These are phyloP conservation scores for Chaetomium fimeti DNA, from an alignment of 495 filamentous ascomycete species.

Conservation along the genomic window DNA sequence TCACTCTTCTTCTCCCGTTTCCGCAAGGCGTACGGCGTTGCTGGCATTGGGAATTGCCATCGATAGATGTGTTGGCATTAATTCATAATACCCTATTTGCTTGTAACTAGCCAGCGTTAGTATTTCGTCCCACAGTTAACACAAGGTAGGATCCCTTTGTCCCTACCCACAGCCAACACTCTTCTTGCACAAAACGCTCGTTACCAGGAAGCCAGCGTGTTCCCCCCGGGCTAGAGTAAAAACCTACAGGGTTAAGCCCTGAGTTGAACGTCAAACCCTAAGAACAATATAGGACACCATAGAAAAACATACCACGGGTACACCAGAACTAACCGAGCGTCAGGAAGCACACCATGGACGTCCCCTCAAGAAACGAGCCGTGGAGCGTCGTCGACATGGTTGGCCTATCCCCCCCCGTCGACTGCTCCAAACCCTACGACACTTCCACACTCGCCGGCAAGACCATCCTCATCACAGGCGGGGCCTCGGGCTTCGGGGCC, in stretches of 20 bases:
- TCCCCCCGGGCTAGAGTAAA: not conserved
- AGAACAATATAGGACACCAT: not conserved
- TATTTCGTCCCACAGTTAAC: not conserved
- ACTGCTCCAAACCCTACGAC: conserved; percentile 41
- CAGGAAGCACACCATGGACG: conserved; percentile 18
- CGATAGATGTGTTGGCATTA: not conserved
- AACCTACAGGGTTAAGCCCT: not conserved
- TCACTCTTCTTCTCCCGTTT: not conserved
- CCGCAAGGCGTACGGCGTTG: not conserved
- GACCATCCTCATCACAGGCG: conserved; percentile 53
- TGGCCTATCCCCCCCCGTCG: conserved; percentile 39
- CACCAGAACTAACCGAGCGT: not conserved
- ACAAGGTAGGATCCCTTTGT: not conserved
- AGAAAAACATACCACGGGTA: not conserved
- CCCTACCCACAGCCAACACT: not conserved
- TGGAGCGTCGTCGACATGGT: conserved; percentile 28
- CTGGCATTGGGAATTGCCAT: not conserved
- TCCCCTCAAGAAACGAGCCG: conserved; percentile 13
- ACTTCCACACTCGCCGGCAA: conserved; percentile 41
- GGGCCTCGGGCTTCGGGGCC: conserved; percentile 54
- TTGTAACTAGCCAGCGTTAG: not conserved
- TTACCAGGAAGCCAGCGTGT: not conserved
- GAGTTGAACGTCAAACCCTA: not conserved
- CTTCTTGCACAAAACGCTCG: not conserved
- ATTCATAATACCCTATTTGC: not conserved